phyloP scores from a whole-genome alignment of 495 filamentous ascomycete species.

The Astrothelium macrocarpum region DNA sequence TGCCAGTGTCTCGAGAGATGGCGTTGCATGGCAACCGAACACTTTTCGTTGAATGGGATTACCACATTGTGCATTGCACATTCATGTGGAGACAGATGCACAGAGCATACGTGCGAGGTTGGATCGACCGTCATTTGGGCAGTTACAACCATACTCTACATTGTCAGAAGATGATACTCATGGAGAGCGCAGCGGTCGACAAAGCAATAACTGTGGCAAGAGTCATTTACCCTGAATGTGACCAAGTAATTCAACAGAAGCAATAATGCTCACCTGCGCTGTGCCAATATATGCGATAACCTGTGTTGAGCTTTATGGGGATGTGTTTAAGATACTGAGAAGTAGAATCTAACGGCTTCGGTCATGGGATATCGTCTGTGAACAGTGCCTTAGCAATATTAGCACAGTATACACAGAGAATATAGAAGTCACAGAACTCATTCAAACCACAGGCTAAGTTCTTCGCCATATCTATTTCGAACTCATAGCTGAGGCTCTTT shows the following conservation, averaged over 20 bases:
- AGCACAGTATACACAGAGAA: too few species aligned
- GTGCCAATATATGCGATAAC: not conserved
- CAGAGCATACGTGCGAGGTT: conserved; percentile 4
- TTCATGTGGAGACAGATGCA: conserved; percentile 7
- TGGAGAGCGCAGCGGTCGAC: not conserved
- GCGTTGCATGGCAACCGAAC: conserved; percentile 7
- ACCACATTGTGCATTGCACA: conserved; percentile 7
- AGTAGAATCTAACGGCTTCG: not conserved
- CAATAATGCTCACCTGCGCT: not conserved
- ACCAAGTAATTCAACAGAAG: not conserved
- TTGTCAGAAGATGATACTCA: conserved; percentile 7
- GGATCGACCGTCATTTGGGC: conserved; percentile 4
- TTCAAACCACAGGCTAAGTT: too few species aligned
- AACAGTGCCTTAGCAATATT: not conserved
- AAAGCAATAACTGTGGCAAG: conserved; percentile 6
- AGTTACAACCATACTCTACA: conserved; percentile 3
- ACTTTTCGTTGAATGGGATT: conserved; percentile 6
- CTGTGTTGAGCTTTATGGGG: not conserved
- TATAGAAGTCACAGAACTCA: too few species aligned
- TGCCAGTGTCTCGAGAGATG: not conserved
- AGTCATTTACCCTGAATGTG: conserved; percentile 6
- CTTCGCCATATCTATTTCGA: too few species aligned
- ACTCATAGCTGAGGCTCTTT: too few species aligned
- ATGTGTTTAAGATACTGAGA: not conserved
- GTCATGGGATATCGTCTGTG: not conserved